Evolutionary conservation across 1,284 basidiomycete species (phyloP).

Genomic region (Fomitopsis schrenkii): DNA sequence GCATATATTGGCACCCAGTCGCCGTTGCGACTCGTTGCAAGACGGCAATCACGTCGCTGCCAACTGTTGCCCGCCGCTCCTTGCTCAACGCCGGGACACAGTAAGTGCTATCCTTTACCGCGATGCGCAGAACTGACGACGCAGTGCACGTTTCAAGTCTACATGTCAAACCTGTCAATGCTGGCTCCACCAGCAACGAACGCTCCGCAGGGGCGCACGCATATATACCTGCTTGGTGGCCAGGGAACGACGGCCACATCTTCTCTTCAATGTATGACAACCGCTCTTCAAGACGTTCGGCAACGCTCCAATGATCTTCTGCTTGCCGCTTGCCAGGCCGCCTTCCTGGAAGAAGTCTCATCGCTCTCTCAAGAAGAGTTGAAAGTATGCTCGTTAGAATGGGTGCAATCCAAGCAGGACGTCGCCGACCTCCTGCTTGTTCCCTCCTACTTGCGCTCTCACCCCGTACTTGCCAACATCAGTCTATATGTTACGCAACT

Average conservation of each 20-base stretch:
- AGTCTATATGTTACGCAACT: slow-evolving; percentile 49
- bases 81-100: neutral
- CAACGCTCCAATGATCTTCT: slow-evolving; percentile 37
- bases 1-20: neutral
- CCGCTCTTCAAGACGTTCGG: slow-evolving; percentile 36
- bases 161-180: neutral
- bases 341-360: slow-evolving; percentile 45
- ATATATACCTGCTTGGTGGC: slow-evolving; percentile 46
- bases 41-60: neutral
- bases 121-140: neutral
- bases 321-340: slow-evolving; percentile 45
- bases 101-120: neutral
- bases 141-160: no score
- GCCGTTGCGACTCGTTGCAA: neutral
- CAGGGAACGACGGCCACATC: slow-evolving; percentile 43
- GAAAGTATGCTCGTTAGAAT: slow-evolving; percentile 33
- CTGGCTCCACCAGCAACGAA: neutral
- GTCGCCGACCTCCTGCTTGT: slow-evolving; percentile 35
- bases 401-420: slow-evolving; percentile 33
- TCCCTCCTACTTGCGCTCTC: slow-evolving; percentile 31
- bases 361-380: slow-evolving; percentile 36
- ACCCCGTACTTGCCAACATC: slow-evolving; percentile 48
- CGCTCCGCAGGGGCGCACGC: neutral
- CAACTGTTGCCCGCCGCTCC: neutral
- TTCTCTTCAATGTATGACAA: slow-evolving; percentile 31